Evolutionary conservation across 1,284 basidiomycete species (phyloP).

Genomic region (Ustilago hordei): DNA sequence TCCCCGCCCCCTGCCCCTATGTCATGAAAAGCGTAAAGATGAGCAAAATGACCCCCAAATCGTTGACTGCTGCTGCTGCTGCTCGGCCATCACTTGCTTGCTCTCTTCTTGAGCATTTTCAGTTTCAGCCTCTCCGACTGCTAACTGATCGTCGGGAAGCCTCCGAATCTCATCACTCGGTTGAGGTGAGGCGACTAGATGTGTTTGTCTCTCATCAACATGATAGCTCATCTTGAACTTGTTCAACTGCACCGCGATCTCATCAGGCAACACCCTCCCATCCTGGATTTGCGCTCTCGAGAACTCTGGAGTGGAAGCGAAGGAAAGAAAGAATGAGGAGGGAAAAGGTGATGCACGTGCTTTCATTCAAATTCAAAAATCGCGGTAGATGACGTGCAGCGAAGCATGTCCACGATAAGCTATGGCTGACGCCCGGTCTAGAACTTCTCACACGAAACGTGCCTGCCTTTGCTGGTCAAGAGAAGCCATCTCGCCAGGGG

Average conservation of each 20-base stretch:
- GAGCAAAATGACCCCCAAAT: neutral
- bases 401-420: neutral
- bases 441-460: neutral
- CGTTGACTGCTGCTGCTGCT: neutral
- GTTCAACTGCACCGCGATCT: no score
- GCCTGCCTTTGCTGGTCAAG: neutral
- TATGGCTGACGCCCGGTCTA: constrained; percentile 1
- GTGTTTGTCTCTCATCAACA: no score
- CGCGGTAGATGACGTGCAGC: neutral
- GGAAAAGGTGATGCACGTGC: neutral
- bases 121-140: neutral
- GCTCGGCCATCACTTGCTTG: neutral
- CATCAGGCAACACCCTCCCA: no score
- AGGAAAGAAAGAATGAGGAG: no score
- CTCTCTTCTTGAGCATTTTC: neutral
- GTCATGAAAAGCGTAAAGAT: neutral
- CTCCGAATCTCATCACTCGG: no score
- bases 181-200: no score
- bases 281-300: no score
- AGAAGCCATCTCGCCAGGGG: neutral
- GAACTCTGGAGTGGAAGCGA: no score
- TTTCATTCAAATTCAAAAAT: neutral
- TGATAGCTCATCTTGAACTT: no score
- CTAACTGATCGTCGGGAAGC: neutral
- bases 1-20: no score